Evolutionary conservation across 2,329 filamentous ascomycete species (phyloP).

Genomic region (Cladosporium oxysporum): DNA sequence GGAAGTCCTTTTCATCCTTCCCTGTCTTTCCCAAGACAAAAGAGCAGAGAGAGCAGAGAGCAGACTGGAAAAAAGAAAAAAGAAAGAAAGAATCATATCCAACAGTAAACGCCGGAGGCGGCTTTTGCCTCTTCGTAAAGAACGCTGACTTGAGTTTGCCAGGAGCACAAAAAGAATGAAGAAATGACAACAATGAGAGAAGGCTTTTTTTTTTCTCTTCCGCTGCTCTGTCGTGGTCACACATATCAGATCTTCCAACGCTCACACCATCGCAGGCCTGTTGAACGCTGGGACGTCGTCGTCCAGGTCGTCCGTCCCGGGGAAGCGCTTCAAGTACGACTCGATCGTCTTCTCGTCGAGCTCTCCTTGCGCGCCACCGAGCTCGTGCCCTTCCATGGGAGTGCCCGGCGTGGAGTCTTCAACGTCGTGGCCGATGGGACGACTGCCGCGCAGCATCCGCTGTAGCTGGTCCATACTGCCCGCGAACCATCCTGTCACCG

Average conservation of each 20-base stretch:
- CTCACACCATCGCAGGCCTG: slow-evolving; percentile 12
- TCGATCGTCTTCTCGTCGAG: slow-evolving; percentile 17
- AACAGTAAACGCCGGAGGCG: not conserved
- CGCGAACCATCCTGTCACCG: slow-evolving; percentile 36
- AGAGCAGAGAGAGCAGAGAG: not conserved
- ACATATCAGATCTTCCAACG: not conserved
- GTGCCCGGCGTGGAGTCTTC: slow-evolving; percentile 11
- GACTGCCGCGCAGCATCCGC: slow-evolving; percentile 22
- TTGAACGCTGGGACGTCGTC: not conserved
- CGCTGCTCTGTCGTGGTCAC: not conserved
- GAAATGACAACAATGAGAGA: not conserved
- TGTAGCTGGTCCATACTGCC: slow-evolving; percentile 36
- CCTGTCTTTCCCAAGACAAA: not conserved
- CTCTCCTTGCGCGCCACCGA: not conserved
- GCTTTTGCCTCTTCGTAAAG: not conserved
- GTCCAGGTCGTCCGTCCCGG: slow-evolving; percentile 14
- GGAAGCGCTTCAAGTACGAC: slow-evolving; percentile 16
- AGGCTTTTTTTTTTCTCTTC: not conserved
- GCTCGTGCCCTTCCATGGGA: not conserved
- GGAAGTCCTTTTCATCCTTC: not conserved
- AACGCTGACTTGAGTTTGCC: not conserved
- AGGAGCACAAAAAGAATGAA: not conserved
- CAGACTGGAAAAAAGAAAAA: not conserved
- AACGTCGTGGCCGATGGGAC: not conserved
- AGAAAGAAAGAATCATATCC: not conserved